Base-by-base conservation (phyloP, 1,284 basidiomycete species). In the Cystobasidium sp. region DNA sequence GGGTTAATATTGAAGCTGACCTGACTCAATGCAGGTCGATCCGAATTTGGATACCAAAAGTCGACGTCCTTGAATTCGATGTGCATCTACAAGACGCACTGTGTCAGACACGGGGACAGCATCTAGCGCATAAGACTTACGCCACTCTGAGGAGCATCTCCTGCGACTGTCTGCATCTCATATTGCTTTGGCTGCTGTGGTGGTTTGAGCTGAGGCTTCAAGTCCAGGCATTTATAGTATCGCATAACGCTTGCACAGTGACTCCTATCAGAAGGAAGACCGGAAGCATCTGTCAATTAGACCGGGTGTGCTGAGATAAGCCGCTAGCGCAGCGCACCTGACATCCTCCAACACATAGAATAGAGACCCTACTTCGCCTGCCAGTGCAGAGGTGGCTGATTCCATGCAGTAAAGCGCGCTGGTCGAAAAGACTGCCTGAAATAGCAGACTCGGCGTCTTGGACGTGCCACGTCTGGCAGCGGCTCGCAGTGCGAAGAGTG, bases 1-100 rank as follows among this genome's bases (percentile, higher is more conserved):
- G 85, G 85, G 37, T 84, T 82, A 37, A 92, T 86, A 78, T 85
- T 90, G 83, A 92, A 92, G 0, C 88, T 91, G 16, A 89, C 85
- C 62, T 88, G 83, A 4, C 82, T 83, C 24, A 92, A 80, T 0
- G 89, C 90, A 69, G 86, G 87, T 8, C 80, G 78, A 8, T 86
- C 83, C 31, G 85, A 85, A 2, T 86, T 88, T 0, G 89, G 88
- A 79, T 92, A 92, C 59, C 82, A 84, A 83, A 91, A 92, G 6
- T 87, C 89, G 1, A 92, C 91, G 76, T 90, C 86, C 78, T 88
- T 89, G 64, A 51, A 56, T 37, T 73, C 70, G 55, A 73, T 58
- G 31, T n/a, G 20, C 70, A 73, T 73, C 70, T 73, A 55, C 6
- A 39, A 37, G 46, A 37, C 12, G 18, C 1, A 10, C n/a, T 18